A percentile compares a stretch with the other conserved stretches of the same genome.
Evolutionary conservation across 139 green algal species (phyloP).

Genomic region (Chlorella sp.): DNA sequence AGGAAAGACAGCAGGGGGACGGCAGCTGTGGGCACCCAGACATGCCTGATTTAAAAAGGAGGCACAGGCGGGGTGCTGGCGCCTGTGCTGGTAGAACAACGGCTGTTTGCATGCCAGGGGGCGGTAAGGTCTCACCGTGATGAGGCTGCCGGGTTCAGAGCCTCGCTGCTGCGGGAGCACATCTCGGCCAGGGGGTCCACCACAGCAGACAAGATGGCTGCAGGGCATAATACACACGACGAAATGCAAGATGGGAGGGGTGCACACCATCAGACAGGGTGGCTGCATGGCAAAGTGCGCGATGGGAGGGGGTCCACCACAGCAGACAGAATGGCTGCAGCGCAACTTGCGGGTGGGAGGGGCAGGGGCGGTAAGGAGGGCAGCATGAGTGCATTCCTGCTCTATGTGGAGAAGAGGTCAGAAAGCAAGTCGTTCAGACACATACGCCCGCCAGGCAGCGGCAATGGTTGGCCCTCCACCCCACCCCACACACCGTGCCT

Average conservation of each 20-base stretch:
- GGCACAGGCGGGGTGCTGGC: neutral
- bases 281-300: neutral
- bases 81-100: neutral
- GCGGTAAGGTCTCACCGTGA: slow-evolving; percentile 25
- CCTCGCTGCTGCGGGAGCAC: slow-evolving; percentile 58
- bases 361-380: neutral
- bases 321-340: too few relatives aligned
- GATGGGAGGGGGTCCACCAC: neutral
- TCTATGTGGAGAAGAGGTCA: too few relatives aligned
- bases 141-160: slow-evolving; percentile 57
- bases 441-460: too few relatives aligned
- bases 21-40: neutral
- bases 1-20: too few relatives aligned
- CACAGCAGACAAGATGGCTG: slow-evolving; percentile 64
- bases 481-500: neutral
- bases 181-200: slow-evolving; percentile 80
- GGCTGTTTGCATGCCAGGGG: neutral
- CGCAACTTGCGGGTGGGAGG: neutral
- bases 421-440: too few relatives aligned
- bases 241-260: neutral
- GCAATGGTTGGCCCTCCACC: too few relatives aligned
- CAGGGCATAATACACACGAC: too few relatives aligned
- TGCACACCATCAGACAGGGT: neutral
- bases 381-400: neutral
- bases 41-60: neutral